Evolutionary conservation across 2,329 filamentous ascomycete species (phyloP).

Genomic region (Neonectria ditissima): DNA sequence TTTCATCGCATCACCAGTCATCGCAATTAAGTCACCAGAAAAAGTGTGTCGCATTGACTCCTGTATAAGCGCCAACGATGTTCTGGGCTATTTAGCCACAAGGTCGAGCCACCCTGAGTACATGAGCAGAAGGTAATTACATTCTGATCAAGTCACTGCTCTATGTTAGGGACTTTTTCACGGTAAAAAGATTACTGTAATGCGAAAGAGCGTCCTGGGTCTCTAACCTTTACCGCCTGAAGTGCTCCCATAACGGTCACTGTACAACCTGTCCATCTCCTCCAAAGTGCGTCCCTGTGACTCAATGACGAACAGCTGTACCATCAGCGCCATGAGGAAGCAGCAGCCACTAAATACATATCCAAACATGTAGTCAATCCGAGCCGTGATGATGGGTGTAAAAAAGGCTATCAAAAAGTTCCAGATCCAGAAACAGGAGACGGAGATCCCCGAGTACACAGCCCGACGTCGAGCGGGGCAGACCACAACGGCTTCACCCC

Average conservation of each 20-base stretch:
- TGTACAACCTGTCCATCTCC: background rate
- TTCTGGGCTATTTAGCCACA: no score
- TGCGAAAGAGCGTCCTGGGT: background rate
- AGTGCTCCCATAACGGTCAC: background rate
- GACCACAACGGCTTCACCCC: background rate
- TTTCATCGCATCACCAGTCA: no score
- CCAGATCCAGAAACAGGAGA: background rate
- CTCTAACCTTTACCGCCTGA: background rate
- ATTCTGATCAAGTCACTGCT: background rate
- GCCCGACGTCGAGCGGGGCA: background rate
- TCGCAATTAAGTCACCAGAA: no score
- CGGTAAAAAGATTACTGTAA: background rate
- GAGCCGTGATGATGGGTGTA: background rate
- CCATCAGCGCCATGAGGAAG: background rate
- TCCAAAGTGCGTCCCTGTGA: background rate
- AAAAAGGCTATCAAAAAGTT: background rate
- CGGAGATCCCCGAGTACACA: background rate
- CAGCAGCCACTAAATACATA: background rate
- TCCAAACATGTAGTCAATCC: background rate
- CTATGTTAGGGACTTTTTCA: background rate
- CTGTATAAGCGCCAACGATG: no score
- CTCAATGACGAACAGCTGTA: background rate
- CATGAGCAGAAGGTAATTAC: background rate
- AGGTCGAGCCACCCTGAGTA: no score
- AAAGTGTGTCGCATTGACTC: no score